Evolutionary conservation across 352 stramenopile genomes (phyloP).

Genomic region (Phytopythium montanum): DNA sequence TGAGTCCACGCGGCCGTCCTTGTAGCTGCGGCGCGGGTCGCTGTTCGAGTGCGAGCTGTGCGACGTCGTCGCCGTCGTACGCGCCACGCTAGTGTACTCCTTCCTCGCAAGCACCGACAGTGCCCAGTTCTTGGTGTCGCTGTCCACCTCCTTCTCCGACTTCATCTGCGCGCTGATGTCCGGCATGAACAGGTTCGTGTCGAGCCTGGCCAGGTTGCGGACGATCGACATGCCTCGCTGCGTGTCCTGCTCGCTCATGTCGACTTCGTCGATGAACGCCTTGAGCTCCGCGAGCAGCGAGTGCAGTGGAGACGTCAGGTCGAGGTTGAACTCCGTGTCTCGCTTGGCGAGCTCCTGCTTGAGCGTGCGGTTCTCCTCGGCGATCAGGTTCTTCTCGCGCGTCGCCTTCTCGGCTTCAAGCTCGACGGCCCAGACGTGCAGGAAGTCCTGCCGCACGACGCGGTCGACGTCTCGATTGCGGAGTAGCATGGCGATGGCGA

Average conservation of each 20-base stretch:
- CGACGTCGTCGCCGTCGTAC: constrained; percentile 49
- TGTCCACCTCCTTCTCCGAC: constrained; percentile 71
- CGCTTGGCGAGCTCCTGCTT: constrained; percentile 75
- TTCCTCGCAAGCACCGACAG: constrained; percentile 70
- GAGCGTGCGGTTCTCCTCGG: constrained; percentile 74
- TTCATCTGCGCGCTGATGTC: constrained; percentile 84
- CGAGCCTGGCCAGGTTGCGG: constrained; percentile 60
- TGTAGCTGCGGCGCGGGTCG: constrained; percentile 50
- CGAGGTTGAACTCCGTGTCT: constrained; percentile 68
- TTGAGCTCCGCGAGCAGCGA: constrained; percentile 73
- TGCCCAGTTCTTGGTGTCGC: constrained; percentile 82
- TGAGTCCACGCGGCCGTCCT: constrained; percentile 30
- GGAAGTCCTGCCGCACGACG: constrained; percentile 74
- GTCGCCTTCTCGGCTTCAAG: constrained; percentile 66
- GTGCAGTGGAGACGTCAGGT: constrained; percentile 69
- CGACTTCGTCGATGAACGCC: constrained; percentile 63
- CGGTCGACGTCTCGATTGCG: constrained; percentile 74
- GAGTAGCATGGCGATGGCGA: constrained; percentile 64
- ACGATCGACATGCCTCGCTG: constrained; percentile 63
- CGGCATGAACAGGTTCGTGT: constrained; percentile 81
- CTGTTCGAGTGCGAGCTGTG: constrained; percentile 73
- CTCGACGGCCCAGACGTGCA: constrained; percentile 77
- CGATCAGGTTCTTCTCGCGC: constrained; percentile 76
- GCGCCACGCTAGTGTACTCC: constrained; percentile 58
- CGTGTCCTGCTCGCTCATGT: constrained; percentile 56